Base-by-base conservation (phyloP, 2,329 filamentous ascomycete species). In the Gaeumannomyces sp. region DNA sequence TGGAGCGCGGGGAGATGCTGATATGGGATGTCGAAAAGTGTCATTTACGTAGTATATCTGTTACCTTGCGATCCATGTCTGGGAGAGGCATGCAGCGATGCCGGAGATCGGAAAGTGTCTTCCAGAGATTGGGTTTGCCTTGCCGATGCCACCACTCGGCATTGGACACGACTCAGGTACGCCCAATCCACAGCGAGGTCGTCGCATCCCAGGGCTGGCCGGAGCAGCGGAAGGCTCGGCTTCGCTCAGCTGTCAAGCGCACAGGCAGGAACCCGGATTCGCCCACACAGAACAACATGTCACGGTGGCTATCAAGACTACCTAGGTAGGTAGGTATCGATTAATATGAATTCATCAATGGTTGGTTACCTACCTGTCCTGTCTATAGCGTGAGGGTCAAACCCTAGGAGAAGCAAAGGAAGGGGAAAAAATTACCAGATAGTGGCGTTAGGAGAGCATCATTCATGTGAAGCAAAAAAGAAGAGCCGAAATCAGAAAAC, bases 401-500 rank as follows among this genome's bases (percentile, higher is more conserved):
- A 16, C 7, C 14, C 38, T 45, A 22, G 38, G 38, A 45, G n/a
- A n/a, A 2, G 45, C 19, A n/a, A n/a, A 53, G 7, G 10, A 53
- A 11, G 22, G 10, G n/a, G 8, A 14, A 38, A 4, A 38, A 38
- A 53, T 53, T n/a, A n/a, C 45, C 22, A 53, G 19, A n/a, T 22
- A 53, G 45, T n/a, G 22, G 22, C n/a, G 3, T 45, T 10, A 7
- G 45, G 45, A n/a, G 22, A n/a, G 19, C 45, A 10, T 53, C 2
- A 60, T 33, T 5, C 4, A 13, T n/a, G 38, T 4, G 10, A n/a
- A 45, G 60, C 25, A 19, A 56, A 59, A 63, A 38, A 4, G 7
- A 35, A 35, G 11, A 4, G 11, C 60, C 62, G 62, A 63, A 64
- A 11, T 31, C 60, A 65, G 62, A 61, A 64, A 59, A 60, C 53